phyloP scores from a whole-genome alignment of 164 flowering plant genomes.

The Magnolia kwangsiensis region DNA sequence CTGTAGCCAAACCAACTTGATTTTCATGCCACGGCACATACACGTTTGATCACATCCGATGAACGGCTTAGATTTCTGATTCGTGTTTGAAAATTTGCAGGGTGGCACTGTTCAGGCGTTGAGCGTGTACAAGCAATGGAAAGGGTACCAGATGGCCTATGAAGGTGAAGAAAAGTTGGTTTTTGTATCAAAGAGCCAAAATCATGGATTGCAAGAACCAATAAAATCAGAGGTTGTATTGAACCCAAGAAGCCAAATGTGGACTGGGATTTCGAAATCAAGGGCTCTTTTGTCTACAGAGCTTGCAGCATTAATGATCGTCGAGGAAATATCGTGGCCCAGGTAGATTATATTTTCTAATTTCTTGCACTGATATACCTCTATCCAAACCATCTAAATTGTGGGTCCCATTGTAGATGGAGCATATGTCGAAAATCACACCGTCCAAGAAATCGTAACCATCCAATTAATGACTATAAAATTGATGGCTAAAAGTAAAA shows the following conservation, averaged over 20 bases:
- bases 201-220: slow-evolving; percentile 26
- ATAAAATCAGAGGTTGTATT: slow-evolving; percentile 32
- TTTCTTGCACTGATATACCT: too few species aligned
- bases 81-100: slow-evolving; percentile 19
- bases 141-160: slow-evolving; percentile 47
- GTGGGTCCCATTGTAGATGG: too few species aligned
- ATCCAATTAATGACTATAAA: too few species aligned
- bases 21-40: too few species aligned
- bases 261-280: slow-evolving; percentile 56
- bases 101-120: slow-evolving; percentile 63
- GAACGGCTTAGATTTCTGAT: too few species aligned
- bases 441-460: too few species aligned
- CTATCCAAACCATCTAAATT: too few species aligned
- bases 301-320: slow-evolving; percentile 55
- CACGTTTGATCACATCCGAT: too few species aligned
- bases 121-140: slow-evolving; percentile 61
- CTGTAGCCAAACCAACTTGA: too few species aligned
- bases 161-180: slow-evolving; percentile 53
- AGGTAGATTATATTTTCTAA: slow-evolving; percentile 35
- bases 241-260: slow-evolving; percentile 29
- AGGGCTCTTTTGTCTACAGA: slow-evolving; percentile 59
- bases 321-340: slow-evolving; percentile 51
- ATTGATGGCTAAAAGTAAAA: too few species aligned
- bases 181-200: slow-evolving; percentile 62
- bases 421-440: too few species aligned